These are phyloP conservation scores for Phylloboletellus chloephorus DNA, from an alignment of 1,284 basidiomycete genomes.

Conservation along the genomic window DNA sequence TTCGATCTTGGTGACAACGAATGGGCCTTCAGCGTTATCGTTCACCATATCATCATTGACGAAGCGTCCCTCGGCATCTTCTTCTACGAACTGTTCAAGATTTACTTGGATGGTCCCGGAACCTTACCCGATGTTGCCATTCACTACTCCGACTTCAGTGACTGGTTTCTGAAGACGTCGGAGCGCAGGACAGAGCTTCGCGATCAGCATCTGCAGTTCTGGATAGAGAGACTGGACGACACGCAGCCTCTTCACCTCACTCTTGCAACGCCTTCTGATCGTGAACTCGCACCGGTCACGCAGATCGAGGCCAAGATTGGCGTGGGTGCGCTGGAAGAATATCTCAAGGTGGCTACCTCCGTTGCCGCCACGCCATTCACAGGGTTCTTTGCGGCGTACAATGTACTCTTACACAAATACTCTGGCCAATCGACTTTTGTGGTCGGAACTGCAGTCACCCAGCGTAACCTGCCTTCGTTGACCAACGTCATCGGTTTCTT, in stretches of 20 bases:
- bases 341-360: constrained; percentile 15
- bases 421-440: constrained; percentile 22
- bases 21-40: constrained; percentile 25
- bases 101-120: constrained; percentile 23
- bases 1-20: constrained; percentile 21
- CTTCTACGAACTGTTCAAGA: constrained; percentile 26
- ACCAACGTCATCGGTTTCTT: constrained; percentile 25
- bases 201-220: constrained; percentile 24
- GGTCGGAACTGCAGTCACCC: constrained; percentile 26
- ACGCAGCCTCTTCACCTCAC: constrained; percentile 26
- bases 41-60: constrained; percentile 27
- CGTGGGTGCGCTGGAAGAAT: constrained; percentile 20
- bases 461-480: constrained; percentile 23
- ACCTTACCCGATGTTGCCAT: constrained; percentile 22
- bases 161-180: constrained; percentile 26
- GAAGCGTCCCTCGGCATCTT: constrained; percentile 26
- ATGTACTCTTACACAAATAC: constrained; percentile 27
- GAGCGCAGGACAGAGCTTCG: constrained; percentile 23
- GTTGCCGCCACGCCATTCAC: constrained; percentile 20
- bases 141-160: constrained; percentile 28
- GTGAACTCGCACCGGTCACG: constrained; percentile 23
- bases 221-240: constrained; percentile 19
- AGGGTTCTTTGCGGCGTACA: constrained; percentile 28
- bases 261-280: constrained; percentile 24
- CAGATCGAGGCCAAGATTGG: constrained; percentile 25